These are phyloP conservation scores for Fagus crenata DNA, from an alignment of 306 rosid species.

Conservation along the genomic window DNA sequence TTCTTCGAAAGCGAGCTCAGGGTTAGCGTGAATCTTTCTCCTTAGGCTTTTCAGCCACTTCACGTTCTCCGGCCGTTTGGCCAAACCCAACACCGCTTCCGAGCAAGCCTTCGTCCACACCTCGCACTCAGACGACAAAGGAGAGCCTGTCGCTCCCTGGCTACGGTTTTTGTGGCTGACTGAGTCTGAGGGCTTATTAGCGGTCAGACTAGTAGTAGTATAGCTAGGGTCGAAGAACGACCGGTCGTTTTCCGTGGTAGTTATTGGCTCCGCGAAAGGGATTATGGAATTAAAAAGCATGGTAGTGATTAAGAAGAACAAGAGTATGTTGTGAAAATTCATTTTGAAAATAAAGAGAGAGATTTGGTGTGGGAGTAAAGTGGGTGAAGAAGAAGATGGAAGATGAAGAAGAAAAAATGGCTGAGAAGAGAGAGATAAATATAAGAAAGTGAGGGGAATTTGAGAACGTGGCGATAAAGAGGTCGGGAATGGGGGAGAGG, in stretches of 20 bases:
- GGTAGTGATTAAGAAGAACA: constrained; percentile 1
- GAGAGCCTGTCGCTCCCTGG: constrained; percentile 1
- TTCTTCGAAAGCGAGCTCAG: constrained; percentile 92
- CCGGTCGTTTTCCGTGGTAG: constrained; percentile 30
- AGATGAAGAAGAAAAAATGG: neutral
- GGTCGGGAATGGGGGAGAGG: neutral
- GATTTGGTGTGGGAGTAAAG: neutral
- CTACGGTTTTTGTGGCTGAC: constrained; percentile 38
- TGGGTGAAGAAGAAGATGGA: neutral
- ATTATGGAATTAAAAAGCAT: neutral
- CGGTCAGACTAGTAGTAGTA: neutral
- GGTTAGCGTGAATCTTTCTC: constrained; percentile 78
- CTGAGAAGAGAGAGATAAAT: too few relatives aligned
- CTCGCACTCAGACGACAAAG: constrained; percentile 34
- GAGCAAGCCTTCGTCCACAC: constrained; percentile 68
- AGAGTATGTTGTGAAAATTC: constrained; percentile 22
- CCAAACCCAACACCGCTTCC: constrained; percentile 57
- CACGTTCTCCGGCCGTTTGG: constrained; percentile 58
- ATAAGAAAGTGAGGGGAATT: neutral
- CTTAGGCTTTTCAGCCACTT: constrained; percentile 67
- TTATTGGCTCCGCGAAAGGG: constrained; percentile 1
- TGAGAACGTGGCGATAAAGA: constrained; percentile 25
- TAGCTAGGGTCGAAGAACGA: constrained; percentile 35
- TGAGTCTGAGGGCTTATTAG: neutral
- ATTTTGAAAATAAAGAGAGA: constrained; percentile 22